Percentiles rank a stretch among this genome's conserved stretches.
phyloP scores from a whole-genome alignment of 257 asterid genomes.

The Leptodermis oblonga region DNA sequence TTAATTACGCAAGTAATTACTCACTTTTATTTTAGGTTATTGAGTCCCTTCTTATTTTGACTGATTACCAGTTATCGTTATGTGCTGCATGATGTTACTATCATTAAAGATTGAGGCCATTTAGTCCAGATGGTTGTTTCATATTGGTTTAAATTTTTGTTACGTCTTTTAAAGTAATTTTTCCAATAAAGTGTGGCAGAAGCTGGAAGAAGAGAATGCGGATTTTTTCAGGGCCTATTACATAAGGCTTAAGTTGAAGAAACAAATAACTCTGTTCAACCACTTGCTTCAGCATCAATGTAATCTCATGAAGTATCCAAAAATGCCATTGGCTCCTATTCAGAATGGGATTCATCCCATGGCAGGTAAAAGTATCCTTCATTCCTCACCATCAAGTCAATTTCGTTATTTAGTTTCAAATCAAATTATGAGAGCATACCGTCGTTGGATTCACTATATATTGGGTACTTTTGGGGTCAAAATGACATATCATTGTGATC shows the following conservation, averaged over 20 bases:
- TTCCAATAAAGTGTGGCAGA: conserved; percentile 78
- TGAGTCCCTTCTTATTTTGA: not conserved
- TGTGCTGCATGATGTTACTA: not conserved
- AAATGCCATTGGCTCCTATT: conserved; percentile 77
- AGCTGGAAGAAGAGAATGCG: conserved; percentile 92
- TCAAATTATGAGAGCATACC: not conserved
- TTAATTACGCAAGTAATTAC: not conserved
- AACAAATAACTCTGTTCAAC: conserved; percentile 83
- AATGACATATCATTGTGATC: not conserved
- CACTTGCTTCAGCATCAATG: conserved; percentile 86
- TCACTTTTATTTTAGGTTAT: not conserved
- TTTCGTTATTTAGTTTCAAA: not conserved
- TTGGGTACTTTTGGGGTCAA: not conserved
- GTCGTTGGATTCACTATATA: not conserved
- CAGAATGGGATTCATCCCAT: conserved; percentile 79
- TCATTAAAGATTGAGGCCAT: not conserved
- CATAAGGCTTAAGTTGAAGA: conserved; percentile 91
- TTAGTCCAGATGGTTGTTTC: not conserved
- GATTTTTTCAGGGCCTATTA: conserved; percentile 90
- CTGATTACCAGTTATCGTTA: not conserved
- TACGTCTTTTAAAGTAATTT: not conserved
- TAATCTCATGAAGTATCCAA: conserved; percentile 78
- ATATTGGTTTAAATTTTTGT: not conserved
- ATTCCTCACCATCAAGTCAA: not conserved
- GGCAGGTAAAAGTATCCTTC: conserved; percentile 57